phyloP scores from a whole-genome alignment of 805 yeast species.

The Hanseniaspora hatyaiensis region DNA sequence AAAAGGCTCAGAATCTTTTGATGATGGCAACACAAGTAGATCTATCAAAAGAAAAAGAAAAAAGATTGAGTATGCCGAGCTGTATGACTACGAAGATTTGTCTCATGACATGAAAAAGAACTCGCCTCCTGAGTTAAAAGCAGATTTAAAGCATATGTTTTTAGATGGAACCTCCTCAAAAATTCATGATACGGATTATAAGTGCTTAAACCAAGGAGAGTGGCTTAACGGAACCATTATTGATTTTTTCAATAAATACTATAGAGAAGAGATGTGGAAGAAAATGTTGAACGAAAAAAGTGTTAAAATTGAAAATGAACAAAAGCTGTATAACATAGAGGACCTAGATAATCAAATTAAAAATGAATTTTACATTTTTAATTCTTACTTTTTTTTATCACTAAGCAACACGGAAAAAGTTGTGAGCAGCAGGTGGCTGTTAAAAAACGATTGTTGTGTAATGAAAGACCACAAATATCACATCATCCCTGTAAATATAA shows the following conservation, averaged over 20 bases:
- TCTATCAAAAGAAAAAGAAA: conserved; percentile 4
- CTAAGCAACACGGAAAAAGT: conserved; percentile 41
- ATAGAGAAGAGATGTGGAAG: conserved; percentile 30
- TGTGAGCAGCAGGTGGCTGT: conserved; percentile 54
- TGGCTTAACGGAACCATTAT: conserved; percentile 86
- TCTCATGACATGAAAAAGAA: not conserved
- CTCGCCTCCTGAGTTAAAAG: not conserved
- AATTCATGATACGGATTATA: conserved; percentile 48
- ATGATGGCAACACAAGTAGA: not conserved
- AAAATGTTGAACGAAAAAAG: not conserved
- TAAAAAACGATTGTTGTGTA: conserved; percentile 42
- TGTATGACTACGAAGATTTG: conserved; percentile 5
- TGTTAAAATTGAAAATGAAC: not conserved
- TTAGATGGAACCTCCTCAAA: conserved; percentile 13
- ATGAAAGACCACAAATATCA: conserved; percentile 45
- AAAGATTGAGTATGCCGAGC: not conserved
- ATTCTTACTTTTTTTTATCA: conserved; percentile 65
- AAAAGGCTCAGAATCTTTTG: not conserved
- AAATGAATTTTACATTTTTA: conserved; percentile 46
- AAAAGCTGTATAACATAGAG: not conserved
- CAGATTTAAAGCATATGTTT: conserved; percentile 13
- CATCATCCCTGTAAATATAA: conserved; percentile 69
- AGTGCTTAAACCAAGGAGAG: conserved; percentile 63
- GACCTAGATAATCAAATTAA: not conserved
- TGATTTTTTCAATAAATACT: conserved; percentile 66